Base-by-base conservation (phyloP, 2,329 filamentous ascomycete species). In the Bretziella fagacearum region DNA sequence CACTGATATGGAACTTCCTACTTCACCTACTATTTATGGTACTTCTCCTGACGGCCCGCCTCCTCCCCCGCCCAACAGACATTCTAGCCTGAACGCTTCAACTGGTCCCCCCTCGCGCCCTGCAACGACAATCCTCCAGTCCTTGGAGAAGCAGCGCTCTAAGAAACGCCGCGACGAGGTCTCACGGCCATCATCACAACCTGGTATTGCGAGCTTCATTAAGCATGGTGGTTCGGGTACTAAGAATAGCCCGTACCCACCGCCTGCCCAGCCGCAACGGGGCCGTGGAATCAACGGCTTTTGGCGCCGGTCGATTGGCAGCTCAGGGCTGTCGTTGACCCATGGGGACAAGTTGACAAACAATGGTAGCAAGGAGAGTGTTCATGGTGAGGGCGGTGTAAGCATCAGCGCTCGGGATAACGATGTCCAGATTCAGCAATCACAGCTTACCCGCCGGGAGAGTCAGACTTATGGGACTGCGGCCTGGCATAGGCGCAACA, bases 21-120 rank as follows among this genome's bases (percentile, higher is more conserved):
- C 22, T 56, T 59, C 7, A 6, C 50, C 55, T 55, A 29, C 41
- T 15, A 35, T 48, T 10, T 36, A 30, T 1, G 58, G 55, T 1
- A 57, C 54, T 1, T 56, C 55, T 1, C 61, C 48, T 36, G 23
- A 57, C 60, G 2, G 58, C 58, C 1, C 52, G 60, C 1, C 63
- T 63, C 70, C 69, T 0, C 65, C 68, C 1, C 64, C 69, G 2
- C 71, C 73, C 0, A 60, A 70, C 42, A 61, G 73, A 10, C 62
- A 68, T 43, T 75, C 71, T 3, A 77, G 72, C 53, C 57, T 76
- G 3, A 64, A 70, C 44, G 68, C 69, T 2, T 63, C 62, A 27
- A 68, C 65, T 0, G 64, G 64, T 15, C 18, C 26, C 10, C 43
- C 36, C n/a, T 43, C 32, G 20, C 45, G 46, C 18, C 42, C 42